phyloP scores from a whole-genome alignment of 352 stramenopile species.

The Lagenidium sp. region DNA sequence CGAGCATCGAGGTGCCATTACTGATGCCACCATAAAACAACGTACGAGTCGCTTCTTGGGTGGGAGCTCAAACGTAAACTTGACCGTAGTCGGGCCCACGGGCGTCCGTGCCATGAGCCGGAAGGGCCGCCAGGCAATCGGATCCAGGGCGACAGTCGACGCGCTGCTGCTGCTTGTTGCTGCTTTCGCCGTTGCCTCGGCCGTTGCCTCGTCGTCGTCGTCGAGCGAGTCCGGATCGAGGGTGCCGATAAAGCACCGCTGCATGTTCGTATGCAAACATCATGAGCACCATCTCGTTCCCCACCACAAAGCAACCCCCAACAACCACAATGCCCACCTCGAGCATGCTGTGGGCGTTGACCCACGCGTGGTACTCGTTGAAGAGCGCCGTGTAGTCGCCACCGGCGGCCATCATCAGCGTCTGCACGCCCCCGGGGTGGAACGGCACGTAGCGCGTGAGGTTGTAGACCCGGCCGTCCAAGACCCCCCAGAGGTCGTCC shows the following conservation, averaged over 20 bases:
- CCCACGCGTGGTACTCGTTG: constrained; percentile 95
- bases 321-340: constrained; percentile 18
- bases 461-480: constrained; percentile 91
- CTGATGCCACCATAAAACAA: not conserved
- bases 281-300: not conserved
- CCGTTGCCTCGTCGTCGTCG: not conserved
- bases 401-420: constrained; percentile 89
- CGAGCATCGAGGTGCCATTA: no score
- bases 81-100: constrained; percentile 46
- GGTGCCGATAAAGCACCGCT: constrained; percentile 75
- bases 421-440: constrained; percentile 93
- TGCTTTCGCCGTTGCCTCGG: no score
- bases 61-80: constrained; percentile 73
- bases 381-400: constrained; percentile 94
- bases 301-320: not conserved
- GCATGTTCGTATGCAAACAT: not conserved
- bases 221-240: constrained; percentile 45
- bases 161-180: constrained; percentile 16
- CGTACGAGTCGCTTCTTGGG: constrained; percentile 44
- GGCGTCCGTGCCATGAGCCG: constrained; percentile 46
- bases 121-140: constrained; percentile 59
- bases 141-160: constrained; percentile 38
- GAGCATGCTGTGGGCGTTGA: constrained; percentile 90
- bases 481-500: constrained; percentile 91
- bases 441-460: constrained; percentile 96